phyloP scores from a whole-genome alignment of 441 rosid species.

The Syzygium syzygioides region DNA sequence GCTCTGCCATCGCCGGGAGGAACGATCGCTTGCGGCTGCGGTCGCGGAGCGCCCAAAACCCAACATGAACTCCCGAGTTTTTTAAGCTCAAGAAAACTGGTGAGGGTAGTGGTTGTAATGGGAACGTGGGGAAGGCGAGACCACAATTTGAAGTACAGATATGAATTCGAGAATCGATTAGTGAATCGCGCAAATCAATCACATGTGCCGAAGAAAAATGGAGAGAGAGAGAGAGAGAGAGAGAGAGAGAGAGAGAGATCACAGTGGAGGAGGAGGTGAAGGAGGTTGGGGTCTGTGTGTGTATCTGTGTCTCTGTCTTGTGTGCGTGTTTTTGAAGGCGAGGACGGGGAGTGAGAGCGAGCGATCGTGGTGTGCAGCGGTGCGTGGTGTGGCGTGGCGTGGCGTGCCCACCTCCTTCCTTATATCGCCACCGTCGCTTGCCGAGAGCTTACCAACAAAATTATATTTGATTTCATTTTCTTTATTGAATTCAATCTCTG shows the following conservation, averaged over 20 bases:
- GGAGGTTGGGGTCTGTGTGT: neutral
- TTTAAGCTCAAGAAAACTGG: neutral
- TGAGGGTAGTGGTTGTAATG: neutral
- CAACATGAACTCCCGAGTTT: neutral
- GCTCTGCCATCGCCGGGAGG: slow-evolving; percentile 19
- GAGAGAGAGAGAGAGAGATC: neutral
- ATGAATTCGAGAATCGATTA: neutral
- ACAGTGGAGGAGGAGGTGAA: neutral
- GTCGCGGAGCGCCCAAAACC: neutral
- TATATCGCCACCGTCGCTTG: neutral
- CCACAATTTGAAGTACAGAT: neutral
- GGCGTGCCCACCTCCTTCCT: neutral
- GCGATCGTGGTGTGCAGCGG: neutral
- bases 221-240: neutral
- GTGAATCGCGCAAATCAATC: neutral
- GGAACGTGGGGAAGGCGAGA: neutral
- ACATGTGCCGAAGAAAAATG: neutral
- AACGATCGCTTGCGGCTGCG: slow-evolving; percentile 5
- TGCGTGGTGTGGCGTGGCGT: too few species aligned
- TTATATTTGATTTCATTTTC: neutral
- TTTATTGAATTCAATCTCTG: neutral
- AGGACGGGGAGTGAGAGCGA: neutral
- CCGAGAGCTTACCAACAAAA: too few species aligned
- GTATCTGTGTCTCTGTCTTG: neutral
- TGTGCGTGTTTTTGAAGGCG: neutral